phyloP scores from a whole-genome alignment of 1,139 yeast genomes.

The Geotrichum bryndzae region DNA sequence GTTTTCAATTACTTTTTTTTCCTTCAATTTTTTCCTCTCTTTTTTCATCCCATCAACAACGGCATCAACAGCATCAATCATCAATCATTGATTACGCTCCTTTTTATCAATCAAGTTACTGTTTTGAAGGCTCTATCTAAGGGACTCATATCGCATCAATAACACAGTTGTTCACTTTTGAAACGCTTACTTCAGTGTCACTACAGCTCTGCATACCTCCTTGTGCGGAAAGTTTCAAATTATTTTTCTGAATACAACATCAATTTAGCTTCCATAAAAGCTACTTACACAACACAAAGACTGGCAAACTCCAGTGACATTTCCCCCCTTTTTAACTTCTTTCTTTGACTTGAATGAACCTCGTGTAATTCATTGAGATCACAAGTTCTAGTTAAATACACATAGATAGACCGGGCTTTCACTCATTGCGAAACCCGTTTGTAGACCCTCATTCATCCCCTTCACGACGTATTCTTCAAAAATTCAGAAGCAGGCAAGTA shows the following conservation, averaged over 20 bases:
- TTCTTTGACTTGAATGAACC: background rate
- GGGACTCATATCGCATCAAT: background rate
- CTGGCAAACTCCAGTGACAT: background rate
- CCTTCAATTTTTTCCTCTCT: background rate
- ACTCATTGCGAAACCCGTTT: background rate
- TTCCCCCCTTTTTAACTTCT: background rate
- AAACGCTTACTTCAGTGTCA: background rate
- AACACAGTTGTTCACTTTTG: background rate
- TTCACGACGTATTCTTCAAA: conserved; percentile 8
- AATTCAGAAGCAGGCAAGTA: conserved; percentile 7
- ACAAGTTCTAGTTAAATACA: background rate
- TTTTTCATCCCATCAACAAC: background rate
- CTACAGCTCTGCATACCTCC: background rate
- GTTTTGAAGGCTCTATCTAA: background rate
- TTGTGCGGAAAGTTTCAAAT: background rate
- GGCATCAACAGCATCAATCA: background rate
- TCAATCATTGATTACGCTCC: background rate
- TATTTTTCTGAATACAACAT: background rate
- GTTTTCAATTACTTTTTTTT: background rate
- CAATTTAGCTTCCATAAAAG: background rate
- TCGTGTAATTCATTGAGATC: background rate
- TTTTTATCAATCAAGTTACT: background rate
- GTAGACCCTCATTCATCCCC: background rate
- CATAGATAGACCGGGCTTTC: background rate
- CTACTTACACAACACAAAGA: background rate